A percentile compares a stretch with the other conserved stretches of the same genome.
These are phyloP conservation scores for Claviceps spartinae DNA, from an alignment of 2,329 filamentous ascomycete species.

Conservation along the genomic window DNA sequence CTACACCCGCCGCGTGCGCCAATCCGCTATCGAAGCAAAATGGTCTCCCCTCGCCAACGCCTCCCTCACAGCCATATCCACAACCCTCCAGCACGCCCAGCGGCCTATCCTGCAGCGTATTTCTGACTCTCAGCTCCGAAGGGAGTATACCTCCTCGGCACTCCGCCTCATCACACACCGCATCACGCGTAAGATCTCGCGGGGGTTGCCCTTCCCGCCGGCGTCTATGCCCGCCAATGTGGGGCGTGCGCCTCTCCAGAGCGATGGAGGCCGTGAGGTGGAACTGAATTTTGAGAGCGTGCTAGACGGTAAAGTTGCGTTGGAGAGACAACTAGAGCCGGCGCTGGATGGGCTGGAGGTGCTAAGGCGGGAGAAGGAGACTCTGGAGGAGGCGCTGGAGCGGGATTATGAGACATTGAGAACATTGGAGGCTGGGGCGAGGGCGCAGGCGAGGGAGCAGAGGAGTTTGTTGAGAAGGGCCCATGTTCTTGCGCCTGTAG, in stretches of 20 bases:
- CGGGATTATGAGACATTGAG: constrained; percentile 38
- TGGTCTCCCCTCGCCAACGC: constrained; percentile 45
- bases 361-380: constrained; percentile 42
- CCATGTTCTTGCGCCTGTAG: constrained; percentile 34
- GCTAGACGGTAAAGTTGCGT: constrained; percentile 39
- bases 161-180: constrained; percentile 41
- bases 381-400: constrained; percentile 42
- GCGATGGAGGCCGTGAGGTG: constrained; percentile 32
- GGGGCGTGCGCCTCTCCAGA: constrained; percentile 10
- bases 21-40: constrained; percentile 51
- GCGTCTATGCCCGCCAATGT: constrained; percentile 19
- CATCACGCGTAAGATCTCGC: constrained; percentile 42
- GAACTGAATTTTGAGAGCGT: constrained; percentile 56
- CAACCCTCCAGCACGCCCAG: constrained; percentile 44
- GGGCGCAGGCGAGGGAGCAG: constrained; percentile 37
- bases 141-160: constrained; percentile 39
- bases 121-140: constrained; percentile 31
- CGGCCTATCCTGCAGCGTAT: constrained; percentile 48
- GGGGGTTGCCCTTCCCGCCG: constrained; percentile 54
- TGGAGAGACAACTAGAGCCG: constrained; percentile 48
- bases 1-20: constrained; percentile 41
- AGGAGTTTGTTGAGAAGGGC: constrained; percentile 34
- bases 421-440: constrained; percentile 41
- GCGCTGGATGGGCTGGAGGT: constrained; percentile 49
- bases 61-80: constrained; percentile 41